Base-by-base conservation (phyloP, 2,329 filamentous ascomycete species). In the Neofusicoccum sp. region DNA sequence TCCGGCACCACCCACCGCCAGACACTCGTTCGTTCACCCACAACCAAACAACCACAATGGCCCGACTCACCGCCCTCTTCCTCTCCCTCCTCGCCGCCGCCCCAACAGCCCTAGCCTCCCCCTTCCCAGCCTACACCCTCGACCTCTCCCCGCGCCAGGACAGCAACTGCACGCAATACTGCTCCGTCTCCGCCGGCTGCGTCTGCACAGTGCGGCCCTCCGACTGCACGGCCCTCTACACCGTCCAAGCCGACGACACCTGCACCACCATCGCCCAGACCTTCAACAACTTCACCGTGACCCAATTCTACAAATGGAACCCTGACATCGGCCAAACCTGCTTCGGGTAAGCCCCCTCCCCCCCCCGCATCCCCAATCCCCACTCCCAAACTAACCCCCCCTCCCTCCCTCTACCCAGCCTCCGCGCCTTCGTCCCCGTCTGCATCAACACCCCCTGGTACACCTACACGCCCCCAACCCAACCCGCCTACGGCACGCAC, bases 281-380 rank as follows among this genome's bases (percentile, higher is more conserved):
- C 31, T 73, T 66, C 66, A 61, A 65, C 58, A 73, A 71, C 64
- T 73, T 74, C 67, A 73, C 71, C 28, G 67, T 71, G 7, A 67
- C 68, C 11, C 70, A 72, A 44, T 66, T 73, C 43, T 70, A 69
- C 62, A 64, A 66, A n/a, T 74, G 72, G 72, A 74, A 74, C 64
- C 72, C 72, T 1, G 58, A 44, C 24, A 63, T 67, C 16, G 48
- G 40, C 20, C 53, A 26, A 14, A 26, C 16, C n/a, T 62, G 34
- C 38, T 30, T 41, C 14, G 24, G 51, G 51, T 56, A 43, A 14
- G 28, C 16, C 31, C n/a, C 53, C 48, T 53, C 26, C 3, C 26
- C 9, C 3, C 8, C 12, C 14, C 12, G 4, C 24, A 8, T 14
- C 5, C 12, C 36, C n/a, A 40, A 40, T n/a, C n/a, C 2, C 14